Base-by-base conservation (phyloP, 2,329 filamentous ascomycete genomes). In the Macrophomina pseudophaseolina region DNA sequence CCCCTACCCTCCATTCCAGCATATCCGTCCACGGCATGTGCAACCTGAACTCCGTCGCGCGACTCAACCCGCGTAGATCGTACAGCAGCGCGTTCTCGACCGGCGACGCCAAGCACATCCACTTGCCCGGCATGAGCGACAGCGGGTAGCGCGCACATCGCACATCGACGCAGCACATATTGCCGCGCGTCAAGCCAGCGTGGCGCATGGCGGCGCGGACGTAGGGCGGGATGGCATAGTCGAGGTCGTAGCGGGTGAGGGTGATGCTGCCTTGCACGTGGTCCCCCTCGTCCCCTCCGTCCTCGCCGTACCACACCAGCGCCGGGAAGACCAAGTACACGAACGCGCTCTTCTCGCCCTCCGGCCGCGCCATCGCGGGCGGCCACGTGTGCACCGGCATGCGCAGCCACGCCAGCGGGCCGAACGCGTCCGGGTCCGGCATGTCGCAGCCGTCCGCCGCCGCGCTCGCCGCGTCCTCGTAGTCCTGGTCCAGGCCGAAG, bases 371-470 rank as follows among this genome's bases (percentile, higher is more conserved):
- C 11, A 16, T 35, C 5, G 3, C 8, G 18, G 53, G 53, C 9
- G 16, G 0, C 16, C 28, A 2, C n/a, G 53, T 54, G 52, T 12
- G 32, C 35, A 58, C 18, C 35, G 33, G 35, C 32, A 58, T 16
- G 53, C 53, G 53, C 35, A 58, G 53, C 53, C 53, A 58, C n/a
- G 42, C n/a, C 4, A 58, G 53, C 35, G 53, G 53, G 35, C 33
- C 16, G 53, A 18, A 33, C 18, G n/a, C 18, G 35, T 40, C 35
- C 23, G 38, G 18, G 23, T 58, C 35, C 35, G 23, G 32, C 23
- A 23, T 23, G 23, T 23, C 23, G 23, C 23, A 23, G 23, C 23
- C 23, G 23, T 23, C 23, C 2, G 23, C 23, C 23, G 23, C 23
- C 23, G 32, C 12, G 5, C 32, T 35, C 9, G 33, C 38, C 52